phyloP scores from a whole-genome alignment of 805 yeast species.

The Phaffomyces opuntiae region DNA sequence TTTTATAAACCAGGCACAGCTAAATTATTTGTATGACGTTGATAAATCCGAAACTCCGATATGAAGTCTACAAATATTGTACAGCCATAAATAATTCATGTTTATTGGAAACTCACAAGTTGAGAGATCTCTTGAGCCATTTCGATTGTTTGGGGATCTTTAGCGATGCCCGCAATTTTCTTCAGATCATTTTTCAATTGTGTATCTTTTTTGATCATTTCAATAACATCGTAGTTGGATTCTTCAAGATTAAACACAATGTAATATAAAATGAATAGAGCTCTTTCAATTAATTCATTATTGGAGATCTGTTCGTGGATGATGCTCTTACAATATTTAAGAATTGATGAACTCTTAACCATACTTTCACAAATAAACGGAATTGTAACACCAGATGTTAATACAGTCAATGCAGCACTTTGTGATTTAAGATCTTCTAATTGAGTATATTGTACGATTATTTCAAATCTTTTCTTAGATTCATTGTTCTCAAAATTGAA shows the following conservation, averaged over 20 bases:
- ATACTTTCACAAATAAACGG: constrained; percentile 30
- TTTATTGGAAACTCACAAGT: not conserved
- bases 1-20: not conserved
- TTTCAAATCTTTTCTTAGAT: constrained; percentile 34
- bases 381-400: constrained; percentile 28
- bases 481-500: constrained; percentile 43
- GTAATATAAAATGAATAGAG: constrained; percentile 25
- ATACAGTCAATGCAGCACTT: constrained; percentile 31
- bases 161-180: not conserved
- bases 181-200: constrained; percentile 5
- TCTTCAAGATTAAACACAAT: constrained; percentile 19
- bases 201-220: constrained; percentile 1
- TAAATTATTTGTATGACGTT: too few species aligned
- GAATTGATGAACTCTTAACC: constrained; percentile 19
- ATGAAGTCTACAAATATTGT: too few species aligned
- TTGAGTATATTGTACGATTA: constrained; percentile 33
- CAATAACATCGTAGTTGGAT: constrained; percentile 6
- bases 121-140: constrained; percentile 11
- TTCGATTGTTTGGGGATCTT: constrained; percentile 9
- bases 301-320: constrained; percentile 25
- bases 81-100: not conserved
- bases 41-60: not conserved
- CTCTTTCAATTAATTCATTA: constrained; percentile 25
- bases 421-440: constrained; percentile 35
- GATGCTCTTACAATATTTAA: constrained; percentile 20